Percentiles rank a stretch among this genome's conserved stretches.
These are phyloP conservation scores for Mortierella sp. DNA, from an alignment of 371 early-diverging fungal genomes.

Conservation along the genomic window DNA sequence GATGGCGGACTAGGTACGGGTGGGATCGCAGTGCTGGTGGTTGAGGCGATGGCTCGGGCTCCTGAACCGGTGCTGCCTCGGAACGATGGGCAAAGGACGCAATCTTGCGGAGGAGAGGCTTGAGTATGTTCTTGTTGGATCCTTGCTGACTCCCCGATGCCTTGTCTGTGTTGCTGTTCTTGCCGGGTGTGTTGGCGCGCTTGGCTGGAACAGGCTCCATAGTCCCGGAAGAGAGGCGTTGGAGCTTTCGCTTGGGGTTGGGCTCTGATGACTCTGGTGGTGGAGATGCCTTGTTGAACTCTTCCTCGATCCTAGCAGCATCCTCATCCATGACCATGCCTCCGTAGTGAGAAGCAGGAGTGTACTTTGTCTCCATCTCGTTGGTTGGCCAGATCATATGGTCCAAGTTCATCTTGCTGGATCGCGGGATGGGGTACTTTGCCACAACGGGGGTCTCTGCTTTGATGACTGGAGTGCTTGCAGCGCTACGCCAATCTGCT, in stretches of 20 bases:
- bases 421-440: slow-evolving; percentile 38
- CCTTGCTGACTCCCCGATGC: not conserved
- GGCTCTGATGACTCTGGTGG: slow-evolving; percentile 41
- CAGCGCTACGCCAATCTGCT: slow-evolving; percentile 33
- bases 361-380: slow-evolving; percentile 49
- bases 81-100: slow-evolving; percentile 49
- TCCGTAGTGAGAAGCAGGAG: slow-evolving; percentile 26
- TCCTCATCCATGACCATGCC: slow-evolving; percentile 55
- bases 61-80: slow-evolving; percentile 20
- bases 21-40: slow-evolving; percentile 41
- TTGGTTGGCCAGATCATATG: slow-evolving; percentile 58
- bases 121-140: slow-evolving; percentile 42
- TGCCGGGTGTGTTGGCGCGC: slow-evolving; percentile 38
- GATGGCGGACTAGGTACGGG: slow-evolving; percentile 52
- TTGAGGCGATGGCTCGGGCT: slow-evolving; percentile 35
- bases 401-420: slow-evolving; percentile 57
- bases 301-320: slow-evolving; percentile 52
- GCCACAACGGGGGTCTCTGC: slow-evolving; percentile 14
- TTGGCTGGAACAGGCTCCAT: slow-evolving; percentile 47
- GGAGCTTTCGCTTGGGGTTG: slow-evolving; percentile 51
- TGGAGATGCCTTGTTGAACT: slow-evolving; percentile 52
- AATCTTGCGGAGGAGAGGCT: slow-evolving; percentile 49
- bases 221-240: slow-evolving; percentile 48
- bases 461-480: slow-evolving; percentile 25
- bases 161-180: slow-evolving; percentile 20